Conservation (phyloP, 331 rosid species). For the Malus hybrid region DNA sequence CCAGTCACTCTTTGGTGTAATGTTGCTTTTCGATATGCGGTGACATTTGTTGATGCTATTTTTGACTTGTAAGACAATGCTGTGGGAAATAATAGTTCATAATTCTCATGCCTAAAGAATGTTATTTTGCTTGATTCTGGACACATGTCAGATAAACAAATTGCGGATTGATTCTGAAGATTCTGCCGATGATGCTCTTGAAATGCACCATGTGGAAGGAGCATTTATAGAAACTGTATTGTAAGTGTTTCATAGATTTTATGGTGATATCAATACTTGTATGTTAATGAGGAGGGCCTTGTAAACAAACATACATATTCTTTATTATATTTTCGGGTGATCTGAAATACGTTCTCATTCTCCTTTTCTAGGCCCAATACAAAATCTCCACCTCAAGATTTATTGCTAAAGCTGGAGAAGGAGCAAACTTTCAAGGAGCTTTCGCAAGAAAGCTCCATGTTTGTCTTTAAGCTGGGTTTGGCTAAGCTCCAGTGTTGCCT, state of each 20-base stretch:
- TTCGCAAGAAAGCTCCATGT: slow-evolving; percentile 70
- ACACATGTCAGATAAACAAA: slow-evolving; percentile 59
- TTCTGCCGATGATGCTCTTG: slow-evolving; percentile 52
- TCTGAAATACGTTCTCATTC: slow-evolving; percentile 10
- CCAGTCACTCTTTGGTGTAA: neutral
- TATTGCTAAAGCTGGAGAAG: slow-evolving; percentile 66
- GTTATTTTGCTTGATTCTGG: neutral
- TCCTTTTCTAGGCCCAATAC: slow-evolving; percentile 63
- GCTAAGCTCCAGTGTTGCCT: slow-evolving; percentile 58
- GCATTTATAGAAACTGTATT: slow-evolving; percentile 89
- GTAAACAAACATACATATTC: neutral
- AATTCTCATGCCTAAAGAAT: neutral
- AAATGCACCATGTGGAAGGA: slow-evolving; percentile 74
- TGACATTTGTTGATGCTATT: neutral
- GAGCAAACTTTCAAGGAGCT: slow-evolving; percentile 60
- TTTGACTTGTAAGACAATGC: neutral
- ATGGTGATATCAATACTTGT: neutral
- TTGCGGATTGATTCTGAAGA: slow-evolving; percentile 61
- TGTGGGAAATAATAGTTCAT: neutral
- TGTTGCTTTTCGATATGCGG: neutral
- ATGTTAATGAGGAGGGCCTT: slow-evolving; percentile 1
- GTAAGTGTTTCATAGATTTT: slow-evolving; percentile 45
- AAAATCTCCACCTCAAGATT: slow-evolving; percentile 85
- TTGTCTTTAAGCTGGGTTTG: slow-evolving; percentile 76
- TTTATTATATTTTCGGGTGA: neutral